A percentile compares a stretch with the other conserved stretches of the same genome.
phyloP scores from a whole-genome alignment of 495 filamentous ascomycete genomes.

The Xylaria venustula region DNA sequence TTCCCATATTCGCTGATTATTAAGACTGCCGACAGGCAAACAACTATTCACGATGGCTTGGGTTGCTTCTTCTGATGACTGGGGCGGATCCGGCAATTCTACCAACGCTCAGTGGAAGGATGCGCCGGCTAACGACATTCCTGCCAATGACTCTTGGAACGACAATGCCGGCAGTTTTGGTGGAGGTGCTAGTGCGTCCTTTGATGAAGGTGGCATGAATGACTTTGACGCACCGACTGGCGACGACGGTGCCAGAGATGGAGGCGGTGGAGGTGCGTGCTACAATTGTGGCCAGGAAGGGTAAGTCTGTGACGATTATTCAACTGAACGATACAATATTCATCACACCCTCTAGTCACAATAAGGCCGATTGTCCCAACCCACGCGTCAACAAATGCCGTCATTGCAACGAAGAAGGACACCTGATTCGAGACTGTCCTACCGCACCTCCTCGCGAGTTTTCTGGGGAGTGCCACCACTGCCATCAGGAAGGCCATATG shows the following conservation, averaged over 20 bases:
- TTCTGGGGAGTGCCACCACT: conserved; percentile 69
- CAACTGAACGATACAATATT: conserved; percentile 14
- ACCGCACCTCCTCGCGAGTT: conserved; percentile 41
- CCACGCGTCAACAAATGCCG: conserved; percentile 33
- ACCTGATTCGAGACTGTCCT: conserved; percentile 66
- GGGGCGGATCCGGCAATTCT: background rate
- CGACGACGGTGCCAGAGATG: conserved; percentile 51
- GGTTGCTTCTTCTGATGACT: background rate
- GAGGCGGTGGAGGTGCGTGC: conserved; percentile 62
- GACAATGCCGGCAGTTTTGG: background rate
- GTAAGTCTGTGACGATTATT: conserved; percentile 41
- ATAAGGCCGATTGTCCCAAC: conserved; percentile 49
- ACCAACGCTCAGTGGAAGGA: background rate
- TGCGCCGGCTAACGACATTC: background rate
- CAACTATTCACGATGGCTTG: background rate
- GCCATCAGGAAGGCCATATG: conserved; percentile 69
- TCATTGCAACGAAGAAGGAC: conserved; percentile 52
- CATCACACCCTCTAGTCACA: conserved; percentile 42
- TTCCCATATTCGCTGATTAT: background rate
- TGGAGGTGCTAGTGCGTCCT: background rate
- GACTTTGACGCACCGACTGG: conserved; percentile 29
- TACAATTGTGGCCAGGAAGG: conserved; percentile 78
- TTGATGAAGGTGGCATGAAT: background rate
- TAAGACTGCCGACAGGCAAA: background rate
- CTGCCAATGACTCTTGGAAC: background rate